Evolutionary conservation across 2,329 filamentous ascomycete genomes (phyloP).

Genomic region (Colletotrichum limetticola): DNA sequence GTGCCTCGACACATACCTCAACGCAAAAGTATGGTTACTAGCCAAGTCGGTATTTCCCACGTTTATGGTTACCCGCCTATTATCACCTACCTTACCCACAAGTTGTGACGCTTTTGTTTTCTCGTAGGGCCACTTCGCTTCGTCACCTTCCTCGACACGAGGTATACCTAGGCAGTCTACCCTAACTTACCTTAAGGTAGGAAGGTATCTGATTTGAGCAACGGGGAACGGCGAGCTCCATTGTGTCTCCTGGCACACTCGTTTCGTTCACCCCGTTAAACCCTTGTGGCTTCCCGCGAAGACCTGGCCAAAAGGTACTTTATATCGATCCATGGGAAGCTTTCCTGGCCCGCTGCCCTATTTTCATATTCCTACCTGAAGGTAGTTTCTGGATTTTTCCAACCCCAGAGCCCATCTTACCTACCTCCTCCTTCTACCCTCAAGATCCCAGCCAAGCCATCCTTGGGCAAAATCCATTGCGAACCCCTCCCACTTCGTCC

Average conservation of each 20-base stretch:
- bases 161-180: neutral
- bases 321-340: conserved; percentile 3
- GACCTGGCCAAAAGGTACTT: neutral
- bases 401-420: neutral
- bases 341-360: neutral
- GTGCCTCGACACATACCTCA: neutral
- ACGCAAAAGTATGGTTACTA: neutral
- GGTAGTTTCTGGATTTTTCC: neutral
- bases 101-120: neutral
- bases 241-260: conserved; percentile 24
- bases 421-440: neutral
- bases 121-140: neutral
- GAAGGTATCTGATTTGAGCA: neutral
- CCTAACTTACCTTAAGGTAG: no score
- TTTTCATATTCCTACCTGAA: no score
- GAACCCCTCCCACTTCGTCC: neutral
- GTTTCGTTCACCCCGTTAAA: neutral
- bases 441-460: neutral
- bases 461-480: neutral
- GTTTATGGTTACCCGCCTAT: neutral
- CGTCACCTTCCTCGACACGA: neutral
- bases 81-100: neutral
- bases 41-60: neutral
- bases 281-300: neutral
- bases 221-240: conserved; percentile 31